Conservation (phyloP, 2,329 filamentous ascomycete species). For the Acrocalymma vagum region DNA sequence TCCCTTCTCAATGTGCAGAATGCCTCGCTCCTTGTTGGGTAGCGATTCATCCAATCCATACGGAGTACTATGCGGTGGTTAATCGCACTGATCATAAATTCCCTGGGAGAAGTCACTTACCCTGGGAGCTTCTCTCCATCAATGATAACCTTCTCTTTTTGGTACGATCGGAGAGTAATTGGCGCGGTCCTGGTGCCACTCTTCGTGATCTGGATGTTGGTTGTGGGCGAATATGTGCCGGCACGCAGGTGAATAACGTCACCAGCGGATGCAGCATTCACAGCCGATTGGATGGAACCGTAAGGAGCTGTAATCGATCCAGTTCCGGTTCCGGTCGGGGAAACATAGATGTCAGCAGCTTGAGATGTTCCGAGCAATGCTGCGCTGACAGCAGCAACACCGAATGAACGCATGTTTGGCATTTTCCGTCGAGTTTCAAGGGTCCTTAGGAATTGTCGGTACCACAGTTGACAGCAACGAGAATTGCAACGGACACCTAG, state of each 20-base stretch:
- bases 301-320: slow-evolving; percentile 52
- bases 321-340: slow-evolving; percentile 50
- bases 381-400: slow-evolving; percentile 3
- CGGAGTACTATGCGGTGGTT: slow-evolving; percentile 6
- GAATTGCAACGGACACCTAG: no score
- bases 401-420: slow-evolving; percentile 1
- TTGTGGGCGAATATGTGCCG: slow-evolving; percentile 55
- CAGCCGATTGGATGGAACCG: slow-evolving; percentile 57
- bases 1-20: slow-evolving; percentile 57
- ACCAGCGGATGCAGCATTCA: slow-evolving; percentile 57
- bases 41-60: slow-evolving; percentile 15
- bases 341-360: slow-evolving; percentile 54
- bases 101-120: not conserved
- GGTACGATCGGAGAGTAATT: slow-evolving; percentile 17
- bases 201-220: slow-evolving; percentile 57
- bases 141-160: slow-evolving; percentile 20
- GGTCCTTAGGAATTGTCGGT: no score
- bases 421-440: no score
- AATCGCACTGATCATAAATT: not conserved
- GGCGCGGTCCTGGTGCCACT: slow-evolving; percentile 38
- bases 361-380: slow-evolving; percentile 1
- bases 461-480: no score
- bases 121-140: slow-evolving; percentile 18
- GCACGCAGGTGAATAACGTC: slow-evolving; percentile 56
- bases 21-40: slow-evolving; percentile 53